phyloP scores from a whole-genome alignment of 2,329 filamentous ascomycete species.

The Penicillium decumbens region DNA sequence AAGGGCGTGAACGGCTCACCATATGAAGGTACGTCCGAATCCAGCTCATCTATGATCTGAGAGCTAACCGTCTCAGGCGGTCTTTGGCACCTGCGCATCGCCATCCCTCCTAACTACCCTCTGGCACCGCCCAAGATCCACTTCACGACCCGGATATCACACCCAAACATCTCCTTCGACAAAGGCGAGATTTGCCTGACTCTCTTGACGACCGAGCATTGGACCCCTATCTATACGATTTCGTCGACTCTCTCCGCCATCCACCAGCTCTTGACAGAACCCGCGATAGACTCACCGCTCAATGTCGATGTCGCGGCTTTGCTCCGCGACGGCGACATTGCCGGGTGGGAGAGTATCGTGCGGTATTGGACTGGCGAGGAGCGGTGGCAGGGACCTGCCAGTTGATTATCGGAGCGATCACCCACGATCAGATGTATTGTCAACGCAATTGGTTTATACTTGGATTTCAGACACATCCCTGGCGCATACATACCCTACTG shows the following conservation, averaged over 20 bases:
- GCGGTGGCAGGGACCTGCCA: constrained; percentile 38
- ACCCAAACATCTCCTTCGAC: constrained; percentile 70
- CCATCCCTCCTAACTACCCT: constrained; percentile 74
- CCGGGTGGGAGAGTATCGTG: constrained; percentile 45
- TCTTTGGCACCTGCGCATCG: constrained; percentile 75
- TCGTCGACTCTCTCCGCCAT: constrained; percentile 45
- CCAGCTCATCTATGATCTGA: neutral
- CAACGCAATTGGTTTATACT: neutral
- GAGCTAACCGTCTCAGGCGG: constrained; percentile 50
- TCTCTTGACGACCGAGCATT: constrained; percentile 65
- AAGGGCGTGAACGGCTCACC: constrained; percentile 56
- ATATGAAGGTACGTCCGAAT: constrained; percentile 51
- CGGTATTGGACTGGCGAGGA: constrained; percentile 47
- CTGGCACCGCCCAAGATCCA: constrained; percentile 68
- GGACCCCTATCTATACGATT: constrained; percentile 83
- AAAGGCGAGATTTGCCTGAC: constrained; percentile 94
- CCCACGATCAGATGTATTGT: neutral
- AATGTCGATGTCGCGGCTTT: constrained; percentile 48
- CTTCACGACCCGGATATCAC: constrained; percentile 80
- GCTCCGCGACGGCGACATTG: constrained; percentile 42
- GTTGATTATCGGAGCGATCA: neutral
- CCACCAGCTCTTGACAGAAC: constrained; percentile 45
- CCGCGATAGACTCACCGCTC: constrained; percentile 45
- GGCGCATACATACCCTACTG: constrained; percentile 11
- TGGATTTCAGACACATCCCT: neutral